Evolutionary conservation across 768 basidiomycete genomes (phyloP), one percentile per base, ranked within the genome.

Genomic region (Boletellus sp.): DNA sequence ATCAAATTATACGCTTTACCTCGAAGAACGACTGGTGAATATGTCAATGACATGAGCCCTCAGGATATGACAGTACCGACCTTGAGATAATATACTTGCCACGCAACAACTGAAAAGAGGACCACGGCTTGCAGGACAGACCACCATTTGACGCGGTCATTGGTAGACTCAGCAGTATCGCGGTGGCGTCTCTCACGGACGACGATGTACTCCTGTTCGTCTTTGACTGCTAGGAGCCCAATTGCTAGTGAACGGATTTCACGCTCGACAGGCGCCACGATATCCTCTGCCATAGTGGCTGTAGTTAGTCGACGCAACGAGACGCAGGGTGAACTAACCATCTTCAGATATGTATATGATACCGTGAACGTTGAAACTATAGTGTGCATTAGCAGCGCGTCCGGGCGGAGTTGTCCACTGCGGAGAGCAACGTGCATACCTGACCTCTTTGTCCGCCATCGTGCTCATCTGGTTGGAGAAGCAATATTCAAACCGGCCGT

Each of bases 391-490:
- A 44, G 26, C 12, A 15, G 22, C 23, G 15, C 11, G 31, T 42
- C 32, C 19, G 20, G 34, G 33, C 22, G 22, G n/a, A 31, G 13
- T 3, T 23, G 33, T 38, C 40, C 4, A 26, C 42, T 9, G 32
- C 6, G 6, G 31, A 42, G 24, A 28, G 20, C 3, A 35, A 33
- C n/a, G 20, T 12, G 7, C 41, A 36, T 44, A 94, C 94, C 88
- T 93, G 64, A 98, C 84, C 57, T 89, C 83, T 72, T 99, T 98
- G 73, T 96, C 92, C 40, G 93, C 87, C 61, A 97, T 86, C 23
- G 92, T 84, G 62, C 90, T 94, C 95, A 98, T 97, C 69, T 94
- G 91, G 68, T 99, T 99, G 26, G 93, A 95, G 79, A 98, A 99
- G 72, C 96, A 99, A 63, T 97, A 96, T 60, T 92, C 87, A 64